Evolutionary conservation across 2,329 filamentous ascomycete species (phyloP), one percentile per base, ranked within the genome.

Genomic region (Clonostachys byssicola): DNA sequence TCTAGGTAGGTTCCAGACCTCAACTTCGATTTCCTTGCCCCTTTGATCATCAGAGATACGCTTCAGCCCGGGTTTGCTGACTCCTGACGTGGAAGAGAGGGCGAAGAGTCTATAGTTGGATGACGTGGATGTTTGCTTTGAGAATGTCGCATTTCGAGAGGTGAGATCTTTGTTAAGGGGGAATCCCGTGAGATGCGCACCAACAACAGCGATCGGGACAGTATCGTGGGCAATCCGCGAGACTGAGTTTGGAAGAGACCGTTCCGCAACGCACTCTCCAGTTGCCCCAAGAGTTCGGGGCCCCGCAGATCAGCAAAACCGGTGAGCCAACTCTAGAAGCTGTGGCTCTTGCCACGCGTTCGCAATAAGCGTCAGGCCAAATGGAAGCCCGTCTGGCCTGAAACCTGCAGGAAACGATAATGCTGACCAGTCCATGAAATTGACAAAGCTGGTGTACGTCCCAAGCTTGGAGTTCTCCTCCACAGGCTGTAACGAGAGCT

Each of bases 401-500:
- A 66, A 68, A 2, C 73, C 73, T 1, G 78, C 78, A 2, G 77
- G 76, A n/a, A 81, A 66, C 2, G 75, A 70, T 10, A 80, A 54
- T 4, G 73, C 77, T 38, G 73, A 74, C 54, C 81, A 68, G 58
- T 84, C 80, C 16, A 84, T 59, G 30, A 84, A 77, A 53, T 84
- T 84, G 14, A 74, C 81, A 55, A 77, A 82, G 55, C 83, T 80
- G 0, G 79, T 81, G 48, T 81, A 83, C 4, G 70, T 73, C 6
- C 78, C 77, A 6, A 81, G 56, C 5, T 68, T 60, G 5, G 75
- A 75, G 53, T 84, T 84, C 55, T 76, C 70, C 14, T 59, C 61
- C 18, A 84, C 67, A 0, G 80, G 80, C 40, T 80, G 73, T 4
- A 61, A 61, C 2, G 68, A 62, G 42, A 84, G 67, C 49, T 80